Percentiles rank a stretch among this genome's conserved stretches.
Evolutionary conservation across 2,329 filamentous ascomycete genomes (phyloP).

Genomic region (Zasmidium citrigriseum): DNA sequence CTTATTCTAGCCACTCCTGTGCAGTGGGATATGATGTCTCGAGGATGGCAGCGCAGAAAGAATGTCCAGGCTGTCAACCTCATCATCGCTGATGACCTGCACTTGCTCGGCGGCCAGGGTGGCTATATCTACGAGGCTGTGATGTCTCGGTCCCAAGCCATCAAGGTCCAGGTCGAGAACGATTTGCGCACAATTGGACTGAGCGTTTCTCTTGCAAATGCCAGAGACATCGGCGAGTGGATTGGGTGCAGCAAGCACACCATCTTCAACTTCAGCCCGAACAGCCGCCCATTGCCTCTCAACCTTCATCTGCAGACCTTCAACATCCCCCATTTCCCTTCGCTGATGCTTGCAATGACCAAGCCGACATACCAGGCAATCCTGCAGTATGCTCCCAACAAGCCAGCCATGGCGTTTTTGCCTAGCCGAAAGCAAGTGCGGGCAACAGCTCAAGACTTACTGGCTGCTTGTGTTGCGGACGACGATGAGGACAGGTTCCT

Average conservation of each 20-base stretch:
- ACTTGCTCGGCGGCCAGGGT: slow-evolving; percentile 82
- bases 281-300: slow-evolving; percentile 82
- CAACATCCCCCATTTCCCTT: slow-evolving; percentile 94
- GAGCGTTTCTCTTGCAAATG: slow-evolving; percentile 89
- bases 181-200: slow-evolving; percentile 85
- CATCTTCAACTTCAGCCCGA: slow-evolving; percentile 97
- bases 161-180: slow-evolving; percentile 82
- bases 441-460: slow-evolving; percentile 79
- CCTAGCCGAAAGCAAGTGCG: slow-evolving; percentile 92
- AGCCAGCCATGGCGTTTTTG: slow-evolving; percentile 89
- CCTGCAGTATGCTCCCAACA: slow-evolving; percentile 81
- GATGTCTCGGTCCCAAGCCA: slow-evolving; percentile 97
- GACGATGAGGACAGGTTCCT: slow-evolving; percentile 94
- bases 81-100: slow-evolving; percentile 93
- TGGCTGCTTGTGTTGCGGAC: slow-evolving; percentile 83
- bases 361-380: slow-evolving; percentile 90
- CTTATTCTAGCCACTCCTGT: slow-evolving; percentile 87
- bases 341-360: slow-evolving; percentile 97
- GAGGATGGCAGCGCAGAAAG: slow-evolving; percentile 95
- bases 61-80: slow-evolving; percentile 88
- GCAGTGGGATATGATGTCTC: slow-evolving; percentile 94
- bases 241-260: slow-evolving; percentile 97
- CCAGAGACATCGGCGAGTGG: slow-evolving; percentile 94
- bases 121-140: slow-evolving; percentile 95
- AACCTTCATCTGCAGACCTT: slow-evolving; percentile 96